These are phyloP conservation scores for Arachnomyces sp. DNA, from an alignment of 2,329 filamentous ascomycete genomes.

Conservation along the genomic window DNA sequence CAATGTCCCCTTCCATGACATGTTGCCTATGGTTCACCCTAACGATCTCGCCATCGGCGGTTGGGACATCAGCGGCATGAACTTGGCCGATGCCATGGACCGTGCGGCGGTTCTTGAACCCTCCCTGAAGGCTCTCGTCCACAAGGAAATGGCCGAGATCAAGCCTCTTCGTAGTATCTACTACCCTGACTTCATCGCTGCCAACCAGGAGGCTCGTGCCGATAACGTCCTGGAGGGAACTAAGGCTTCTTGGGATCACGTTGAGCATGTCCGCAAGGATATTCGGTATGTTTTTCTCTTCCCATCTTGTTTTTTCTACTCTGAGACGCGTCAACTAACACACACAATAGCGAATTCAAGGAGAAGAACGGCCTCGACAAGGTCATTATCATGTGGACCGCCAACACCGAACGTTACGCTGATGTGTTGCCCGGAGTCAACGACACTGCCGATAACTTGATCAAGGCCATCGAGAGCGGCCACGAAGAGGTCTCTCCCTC, in stretches of 20 bases:
- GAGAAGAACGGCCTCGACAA: slow-evolving; percentile 76
- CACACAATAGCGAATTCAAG: slow-evolving; percentile 69
- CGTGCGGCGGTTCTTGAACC: slow-evolving; percentile 91
- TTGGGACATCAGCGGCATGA: slow-evolving; percentile 93
- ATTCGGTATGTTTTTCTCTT: slow-evolving; percentile 56
- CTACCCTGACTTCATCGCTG: slow-evolving; percentile 98
- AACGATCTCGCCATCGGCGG: slow-evolving; percentile 92
- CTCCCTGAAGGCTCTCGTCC: slow-evolving; percentile 79
- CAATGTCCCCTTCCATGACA: slow-evolving; percentile 90
- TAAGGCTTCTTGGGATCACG: slow-evolving; percentile 79
- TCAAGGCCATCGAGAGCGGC: slow-evolving; percentile 77
- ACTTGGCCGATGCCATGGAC: slow-evolving; percentile 88
- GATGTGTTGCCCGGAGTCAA: slow-evolving; percentile 84
- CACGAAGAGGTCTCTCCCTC: slow-evolving; percentile 92
- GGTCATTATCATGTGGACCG: slow-evolving; percentile 96
- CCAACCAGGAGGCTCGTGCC: slow-evolving; percentile 94
- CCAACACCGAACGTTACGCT: slow-evolving; percentile 96
- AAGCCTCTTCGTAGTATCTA: slow-evolving; percentile 90
- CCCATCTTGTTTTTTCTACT: slow-evolving; percentile 1
- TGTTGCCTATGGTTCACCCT: slow-evolving; percentile 94
- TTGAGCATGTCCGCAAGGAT: slow-evolving; percentile 87
- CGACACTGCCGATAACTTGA: slow-evolving; percentile 89
- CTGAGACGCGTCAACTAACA: slow-evolving; percentile 10
- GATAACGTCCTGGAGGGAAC: slow-evolving; percentile 79
- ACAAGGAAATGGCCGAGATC: slow-evolving; percentile 87